These are phyloP conservation scores for Cryptosporidium sp. DNA, from an alignment of 169 alveolate species.

Conservation along the genomic window DNA sequence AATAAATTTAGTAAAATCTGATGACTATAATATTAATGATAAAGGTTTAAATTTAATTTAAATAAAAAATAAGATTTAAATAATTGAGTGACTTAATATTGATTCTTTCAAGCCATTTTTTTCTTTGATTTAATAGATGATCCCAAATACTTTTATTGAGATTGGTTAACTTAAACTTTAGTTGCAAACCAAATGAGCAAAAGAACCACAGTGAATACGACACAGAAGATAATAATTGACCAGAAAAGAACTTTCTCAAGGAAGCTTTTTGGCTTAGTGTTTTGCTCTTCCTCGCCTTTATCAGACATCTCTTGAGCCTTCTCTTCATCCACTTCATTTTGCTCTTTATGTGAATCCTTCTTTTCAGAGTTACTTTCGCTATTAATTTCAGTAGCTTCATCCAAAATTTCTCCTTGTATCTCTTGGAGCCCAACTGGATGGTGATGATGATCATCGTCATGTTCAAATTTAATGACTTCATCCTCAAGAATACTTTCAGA, in stretches of 20 bases:
- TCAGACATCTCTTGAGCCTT: neutral
- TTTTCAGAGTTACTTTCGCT: neutral
- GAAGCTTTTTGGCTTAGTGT: slow-evolving; percentile 20
- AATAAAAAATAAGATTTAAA: neutral
- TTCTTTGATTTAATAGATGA: neutral
- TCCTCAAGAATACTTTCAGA: slow-evolving; percentile 17
- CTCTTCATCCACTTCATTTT: neutral
- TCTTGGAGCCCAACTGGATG: neutral
- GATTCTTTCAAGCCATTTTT: neutral
- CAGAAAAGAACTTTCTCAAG: slow-evolving; percentile 70
- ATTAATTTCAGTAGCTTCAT: neutral
- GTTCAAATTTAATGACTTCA: neutral
- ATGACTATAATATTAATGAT: neutral
- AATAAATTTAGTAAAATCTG: neutral
- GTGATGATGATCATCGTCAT: slow-evolving; percentile 5
- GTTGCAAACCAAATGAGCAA: slow-evolving; percentile 74
- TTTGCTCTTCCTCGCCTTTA: slow-evolving; percentile 1
- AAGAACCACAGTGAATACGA: slow-evolving; percentile 56
- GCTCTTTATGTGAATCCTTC: neutral
- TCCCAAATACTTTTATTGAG: neutral
- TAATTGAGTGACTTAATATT: neutral
- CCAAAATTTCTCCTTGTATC: neutral
- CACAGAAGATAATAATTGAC: slow-evolving; percentile 61
- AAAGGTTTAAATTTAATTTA: neutral
- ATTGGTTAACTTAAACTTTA: slow-evolving; percentile 25